Conservation (phyloP, 352 stramenopile species). For the Globisporangium recalcitrans region DNA sequence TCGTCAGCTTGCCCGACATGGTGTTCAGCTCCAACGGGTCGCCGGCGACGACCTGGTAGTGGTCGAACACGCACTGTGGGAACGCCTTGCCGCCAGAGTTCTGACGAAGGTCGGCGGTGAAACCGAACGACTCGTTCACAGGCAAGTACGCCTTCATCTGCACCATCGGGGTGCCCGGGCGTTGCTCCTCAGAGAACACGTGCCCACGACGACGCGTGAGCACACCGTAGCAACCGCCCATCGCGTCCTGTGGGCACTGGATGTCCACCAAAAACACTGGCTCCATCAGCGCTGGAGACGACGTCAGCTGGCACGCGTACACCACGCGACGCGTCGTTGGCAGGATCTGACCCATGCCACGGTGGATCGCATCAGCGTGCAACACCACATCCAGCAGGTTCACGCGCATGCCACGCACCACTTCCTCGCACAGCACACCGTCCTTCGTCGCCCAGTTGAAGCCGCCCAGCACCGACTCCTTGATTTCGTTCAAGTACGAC, state of each 20-base stretch:
- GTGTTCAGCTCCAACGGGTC: slow-evolving; percentile 89
- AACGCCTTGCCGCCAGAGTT: slow-evolving; percentile 99
- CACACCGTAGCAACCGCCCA: slow-evolving; percentile 99
- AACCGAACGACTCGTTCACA: slow-evolving; percentile 99
- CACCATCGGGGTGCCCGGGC: slow-evolving; percentile 97
- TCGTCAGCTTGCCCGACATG: slow-evolving; percentile 95
- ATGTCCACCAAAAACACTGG: slow-evolving; percentile 99
- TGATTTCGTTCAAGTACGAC: slow-evolving; percentile 99
- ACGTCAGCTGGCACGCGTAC: slow-evolving; percentile 96
- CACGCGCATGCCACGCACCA: slow-evolving; percentile 95
- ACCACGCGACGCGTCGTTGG: slow-evolving; percentile 97
- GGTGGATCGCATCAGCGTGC: slow-evolving; percentile 99
- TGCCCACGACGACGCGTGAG: slow-evolving; percentile 97
- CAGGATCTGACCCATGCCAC: slow-evolving; percentile 99
- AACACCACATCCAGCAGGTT: slow-evolving; percentile 99
- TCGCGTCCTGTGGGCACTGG: slow-evolving; percentile 96
- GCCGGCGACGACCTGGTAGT: slow-evolving; percentile 96
- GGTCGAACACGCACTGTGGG: slow-evolving; percentile 99
- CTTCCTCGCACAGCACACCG: slow-evolving; percentile 97
- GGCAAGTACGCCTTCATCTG: slow-evolving; percentile 99
- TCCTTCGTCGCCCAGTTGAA: slow-evolving; percentile 99
- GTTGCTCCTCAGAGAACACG: slow-evolving; percentile 98
- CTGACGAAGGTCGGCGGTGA: slow-evolving; percentile 97
- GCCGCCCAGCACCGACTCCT: slow-evolving; percentile 97
- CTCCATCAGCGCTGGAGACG: slow-evolving; percentile 95